phyloP scores from a whole-genome alignment of 768 basidiomycete genomes.

The Peribolospora baueri region DNA sequence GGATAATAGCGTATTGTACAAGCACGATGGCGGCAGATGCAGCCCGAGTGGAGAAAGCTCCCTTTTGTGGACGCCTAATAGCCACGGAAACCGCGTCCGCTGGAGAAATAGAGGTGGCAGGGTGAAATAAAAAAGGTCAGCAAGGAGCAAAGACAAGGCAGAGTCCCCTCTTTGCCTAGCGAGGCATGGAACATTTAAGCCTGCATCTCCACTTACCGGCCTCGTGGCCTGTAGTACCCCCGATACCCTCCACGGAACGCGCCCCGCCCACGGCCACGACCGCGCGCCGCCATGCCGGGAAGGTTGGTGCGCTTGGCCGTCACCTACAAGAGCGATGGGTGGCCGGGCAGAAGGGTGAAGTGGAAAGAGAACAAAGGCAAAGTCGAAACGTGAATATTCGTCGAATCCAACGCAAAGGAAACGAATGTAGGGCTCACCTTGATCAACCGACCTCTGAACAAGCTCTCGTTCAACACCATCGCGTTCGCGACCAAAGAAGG shows the following conservation, averaged over 20 bases:
- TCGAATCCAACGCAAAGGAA: not conserved
- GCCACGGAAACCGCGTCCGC: too few relatives aligned
- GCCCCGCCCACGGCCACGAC: conserved; percentile 35
- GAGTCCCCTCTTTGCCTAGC: too few relatives aligned
- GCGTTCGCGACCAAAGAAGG: conserved; percentile 74
- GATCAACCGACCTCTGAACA: conserved; percentile 77
- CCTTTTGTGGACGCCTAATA: too few relatives aligned
- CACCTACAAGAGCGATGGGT: conserved; percentile 31
- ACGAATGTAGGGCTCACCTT: conserved; percentile 33
- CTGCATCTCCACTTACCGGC: too few relatives aligned
- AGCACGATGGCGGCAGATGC: too few relatives aligned
- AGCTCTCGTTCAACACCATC: conserved; percentile 77
- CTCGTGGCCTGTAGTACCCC: conserved; percentile 17
- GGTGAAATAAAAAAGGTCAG: too few relatives aligned
- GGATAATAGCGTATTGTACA: too few relatives aligned
- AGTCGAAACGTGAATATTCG: not conserved
- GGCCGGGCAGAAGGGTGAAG: not conserved
- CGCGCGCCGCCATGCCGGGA: conserved; percentile 58
- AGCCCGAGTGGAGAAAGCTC: too few relatives aligned
- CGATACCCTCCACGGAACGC: conserved; percentile 36
- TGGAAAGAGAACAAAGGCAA: not conserved
- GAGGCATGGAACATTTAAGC: too few relatives aligned
- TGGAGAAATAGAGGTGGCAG: too few relatives aligned
- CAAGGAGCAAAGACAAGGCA: too few relatives aligned
- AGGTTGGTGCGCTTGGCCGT: conserved; percentile 88